These are phyloP conservation scores for Aureobasidium sp. DNA, from an alignment of 2,329 filamentous ascomycete species.

Conservation along the genomic window DNA sequence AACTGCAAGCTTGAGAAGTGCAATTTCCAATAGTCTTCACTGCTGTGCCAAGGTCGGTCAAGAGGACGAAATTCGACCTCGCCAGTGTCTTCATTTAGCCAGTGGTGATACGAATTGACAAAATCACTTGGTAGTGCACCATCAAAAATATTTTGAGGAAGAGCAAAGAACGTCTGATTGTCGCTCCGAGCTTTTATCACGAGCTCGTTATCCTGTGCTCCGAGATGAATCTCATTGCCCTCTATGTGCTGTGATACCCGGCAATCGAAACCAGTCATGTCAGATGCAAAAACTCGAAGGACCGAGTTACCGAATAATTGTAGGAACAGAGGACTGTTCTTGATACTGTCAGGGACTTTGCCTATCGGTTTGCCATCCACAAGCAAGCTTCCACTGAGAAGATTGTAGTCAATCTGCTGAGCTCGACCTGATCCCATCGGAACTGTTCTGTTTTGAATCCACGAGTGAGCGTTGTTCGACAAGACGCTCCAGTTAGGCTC, in stretches of 20 bases:
- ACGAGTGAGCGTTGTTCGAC: not conserved
- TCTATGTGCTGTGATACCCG: slow-evolving; percentile 32
- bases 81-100: slow-evolving; percentile 45
- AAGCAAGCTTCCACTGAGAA: slow-evolving; percentile 42
- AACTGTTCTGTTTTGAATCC: not conserved
- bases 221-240: slow-evolving; percentile 48
- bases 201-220: slow-evolving; percentile 35
- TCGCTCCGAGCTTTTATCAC: slow-evolving; percentile 38
- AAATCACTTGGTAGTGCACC: slow-evolving; percentile 47
- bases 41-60: slow-evolving; percentile 20
- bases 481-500: not conserved
- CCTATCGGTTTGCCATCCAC: slow-evolving; percentile 44
- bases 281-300: slow-evolving; percentile 47
- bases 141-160: slow-evolving; percentile 28
- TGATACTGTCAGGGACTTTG: slow-evolving; percentile 48
- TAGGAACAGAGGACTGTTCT: slow-evolving; percentile 37
- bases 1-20: slow-evolving; percentile 20
- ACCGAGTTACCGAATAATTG: slow-evolving; percentile 49
- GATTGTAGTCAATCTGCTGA: slow-evolving; percentile 32
- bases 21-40: slow-evolving; percentile 17
- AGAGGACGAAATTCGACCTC: slow-evolving; percentile 45
- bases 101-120: slow-evolving; percentile 50
- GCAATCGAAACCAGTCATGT: slow-evolving; percentile 48
- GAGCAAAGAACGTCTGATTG: slow-evolving; percentile 27
- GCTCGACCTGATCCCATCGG: too few species aligned